phyloP scores from a whole-genome alignment of 1,139 yeast genomes.

The Scheffersomyces parashehatae region DNA sequence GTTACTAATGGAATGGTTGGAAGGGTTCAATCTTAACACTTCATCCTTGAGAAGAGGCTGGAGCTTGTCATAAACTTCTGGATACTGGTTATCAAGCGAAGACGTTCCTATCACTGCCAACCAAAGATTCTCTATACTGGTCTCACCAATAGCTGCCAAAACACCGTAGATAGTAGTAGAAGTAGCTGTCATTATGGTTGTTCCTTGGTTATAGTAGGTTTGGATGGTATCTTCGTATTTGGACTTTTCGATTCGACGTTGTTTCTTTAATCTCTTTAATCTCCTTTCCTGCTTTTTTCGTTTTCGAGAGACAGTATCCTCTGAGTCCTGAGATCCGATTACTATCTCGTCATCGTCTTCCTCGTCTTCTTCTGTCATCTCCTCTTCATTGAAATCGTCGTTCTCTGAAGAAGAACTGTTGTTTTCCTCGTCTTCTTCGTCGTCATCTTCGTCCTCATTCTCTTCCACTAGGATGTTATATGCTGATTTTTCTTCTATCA shows the following conservation, averaged over 20 bases:
- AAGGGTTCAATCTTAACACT: constrained; percentile 64
- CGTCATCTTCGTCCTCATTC: constrained; percentile 31
- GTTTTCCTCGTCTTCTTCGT: constrained; percentile 27
- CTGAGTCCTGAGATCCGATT: constrained; percentile 34
- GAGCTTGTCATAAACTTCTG: constrained; percentile 72
- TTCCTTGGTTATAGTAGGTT: constrained; percentile 79
- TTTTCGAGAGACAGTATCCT: constrained; percentile 29
- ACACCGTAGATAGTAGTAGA: constrained; percentile 81
- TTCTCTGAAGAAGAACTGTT: constrained; percentile 13
- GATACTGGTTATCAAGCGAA: constrained; percentile 72
- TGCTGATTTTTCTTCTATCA: constrained; percentile 54
- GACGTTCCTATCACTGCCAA: constrained; percentile 86
- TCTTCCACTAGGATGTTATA: constrained; percentile 49
- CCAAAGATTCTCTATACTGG: constrained; percentile 71
- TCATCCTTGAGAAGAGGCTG: constrained; percentile 82
- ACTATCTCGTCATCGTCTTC: constrained; percentile 27
- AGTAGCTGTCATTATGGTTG: constrained; percentile 72
- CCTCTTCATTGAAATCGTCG: constrained; percentile 20
- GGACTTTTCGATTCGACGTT: constrained; percentile 26
- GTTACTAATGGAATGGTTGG: constrained; percentile 16
- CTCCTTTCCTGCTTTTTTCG: constrained; percentile 31
- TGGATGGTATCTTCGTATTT: constrained; percentile 66
- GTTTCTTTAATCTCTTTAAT: constrained; percentile 31
- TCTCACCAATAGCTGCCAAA: constrained; percentile 68
- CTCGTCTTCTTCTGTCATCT: constrained; percentile 21